Evolutionary conservation across 441 rosid species (phyloP).

Genomic region (Biscutella auriculata): DNA sequence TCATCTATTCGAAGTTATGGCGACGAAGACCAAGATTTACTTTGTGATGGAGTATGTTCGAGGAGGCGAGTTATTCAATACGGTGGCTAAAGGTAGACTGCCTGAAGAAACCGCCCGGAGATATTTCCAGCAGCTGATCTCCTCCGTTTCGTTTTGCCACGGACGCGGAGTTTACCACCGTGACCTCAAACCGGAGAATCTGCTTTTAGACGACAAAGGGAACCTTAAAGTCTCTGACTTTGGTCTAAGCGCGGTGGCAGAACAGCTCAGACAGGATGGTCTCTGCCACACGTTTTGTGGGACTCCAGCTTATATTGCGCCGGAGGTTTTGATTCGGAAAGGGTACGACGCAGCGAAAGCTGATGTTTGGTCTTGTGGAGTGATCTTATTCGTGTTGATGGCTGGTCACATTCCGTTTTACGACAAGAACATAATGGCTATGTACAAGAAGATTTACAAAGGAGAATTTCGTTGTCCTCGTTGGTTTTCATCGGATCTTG

Average conservation of each 20-base stretch:
- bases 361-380: constrained; percentile 87
- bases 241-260: constrained; percentile 75
- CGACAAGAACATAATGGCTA: constrained; percentile 64
- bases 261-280: constrained; percentile 73
- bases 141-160: constrained; percentile 68
- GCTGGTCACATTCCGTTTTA: constrained; percentile 77
- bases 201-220: constrained; percentile 59
- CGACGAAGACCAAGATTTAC: constrained; percentile 78
- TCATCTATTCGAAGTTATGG: constrained; percentile 77
- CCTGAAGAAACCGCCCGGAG: constrained; percentile 55
- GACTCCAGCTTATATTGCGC: constrained; percentile 84
- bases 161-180: constrained; percentile 82
- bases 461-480: constrained; percentile 76
- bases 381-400: constrained; percentile 68
- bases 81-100: constrained; percentile 62
- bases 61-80: constrained; percentile 74
- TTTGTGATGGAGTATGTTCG: constrained; percentile 86
- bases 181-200: constrained; percentile 77
- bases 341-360: constrained; percentile 83
- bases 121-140: constrained; percentile 69
- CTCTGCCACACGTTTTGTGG: constrained; percentile 83
- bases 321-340: constrained; percentile 66
- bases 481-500: constrained; percentile 73
- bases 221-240: constrained; percentile 75
- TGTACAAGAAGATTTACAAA: constrained; percentile 76